Conservation (phyloP, 1,284 basidiomycete genomes). For the Malassezia pachydermatis region DNA sequence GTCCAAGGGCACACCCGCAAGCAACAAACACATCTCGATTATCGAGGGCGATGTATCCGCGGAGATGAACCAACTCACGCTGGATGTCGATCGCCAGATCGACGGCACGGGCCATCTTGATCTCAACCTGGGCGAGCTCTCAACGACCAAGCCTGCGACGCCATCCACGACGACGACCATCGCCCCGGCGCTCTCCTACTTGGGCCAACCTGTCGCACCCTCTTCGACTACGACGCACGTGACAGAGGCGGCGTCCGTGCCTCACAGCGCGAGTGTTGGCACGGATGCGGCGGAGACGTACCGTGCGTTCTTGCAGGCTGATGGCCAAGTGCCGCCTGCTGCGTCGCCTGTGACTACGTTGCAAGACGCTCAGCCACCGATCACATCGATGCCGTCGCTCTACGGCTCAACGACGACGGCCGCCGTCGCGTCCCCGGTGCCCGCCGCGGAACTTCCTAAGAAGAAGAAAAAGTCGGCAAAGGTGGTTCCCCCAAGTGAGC, state of each 20-base stretch:
- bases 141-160: not conserved
- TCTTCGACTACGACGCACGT: too few species aligned
- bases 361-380: too few species aligned
- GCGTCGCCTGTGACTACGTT: too few species aligned
- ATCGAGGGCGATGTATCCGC: not conserved
- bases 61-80: constrained; percentile 20
- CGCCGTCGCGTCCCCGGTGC: too few species aligned
- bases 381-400: not conserved
- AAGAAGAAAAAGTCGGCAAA: too few species aligned
- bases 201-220: not conserved
- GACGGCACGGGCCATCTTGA: constrained; percentile 41
- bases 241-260: too few species aligned
- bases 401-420: too few species aligned
- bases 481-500: too few species aligned
- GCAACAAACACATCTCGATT: not conserved
- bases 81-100: constrained; percentile 32
- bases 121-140: constrained; percentile 13
- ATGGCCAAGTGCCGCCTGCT: too few species aligned
- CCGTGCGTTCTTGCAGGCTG: not conserved
- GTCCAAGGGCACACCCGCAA: constrained; percentile 1
- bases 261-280: not conserved
- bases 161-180: not conserved
- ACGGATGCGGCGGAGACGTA: not conserved
- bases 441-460: too few species aligned
- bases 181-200: constrained; percentile 4